phyloP scores from a whole-genome alignment of 1,284 basidiomycete genomes.

The Austroboletus olivaceoglutinosus region DNA sequence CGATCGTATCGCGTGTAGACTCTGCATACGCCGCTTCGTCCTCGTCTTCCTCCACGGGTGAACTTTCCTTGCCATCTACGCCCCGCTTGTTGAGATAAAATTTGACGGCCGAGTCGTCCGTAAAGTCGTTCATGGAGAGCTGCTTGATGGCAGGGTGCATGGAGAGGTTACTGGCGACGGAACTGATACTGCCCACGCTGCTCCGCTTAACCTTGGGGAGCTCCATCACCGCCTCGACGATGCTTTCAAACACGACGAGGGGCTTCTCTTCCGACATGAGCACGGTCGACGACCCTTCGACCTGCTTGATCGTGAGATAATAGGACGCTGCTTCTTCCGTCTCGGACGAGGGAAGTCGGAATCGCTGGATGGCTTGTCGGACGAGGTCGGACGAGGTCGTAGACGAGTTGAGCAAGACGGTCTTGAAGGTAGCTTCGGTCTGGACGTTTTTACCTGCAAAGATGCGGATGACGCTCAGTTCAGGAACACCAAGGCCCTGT shows the following conservation, averaged over 20 bases:
- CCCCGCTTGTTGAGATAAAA: constrained; percentile 82
- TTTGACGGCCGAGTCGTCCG: constrained; percentile 95
- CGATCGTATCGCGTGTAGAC: constrained; percentile 35
- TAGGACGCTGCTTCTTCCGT: constrained; percentile 63
- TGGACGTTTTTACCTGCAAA: constrained; percentile 88
- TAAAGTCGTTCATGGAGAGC: constrained; percentile 94
- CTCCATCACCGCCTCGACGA: constrained; percentile 76
- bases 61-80: constrained; percentile 35
- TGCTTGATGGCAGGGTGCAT: constrained; percentile 93
- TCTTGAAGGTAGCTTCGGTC: constrained; percentile 97
- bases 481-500: constrained; percentile 66
- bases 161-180: constrained; percentile 85
- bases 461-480: constrained; percentile 91
- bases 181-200: constrained; percentile 91
- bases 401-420: constrained; percentile 85
- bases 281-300: constrained; percentile 79
- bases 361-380: constrained; percentile 90
- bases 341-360: constrained; percentile 70
- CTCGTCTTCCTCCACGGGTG: constrained; percentile 31
- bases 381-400: constrained; percentile 85
- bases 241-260: constrained; percentile 80
- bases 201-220: constrained; percentile 88
- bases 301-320: constrained; percentile 88
- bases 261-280: constrained; percentile 76
- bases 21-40: constrained; percentile 53